Evolutionary conservation across 345 rosid genomes (phyloP).

Genomic region (Theobroma cacao): DNA sequence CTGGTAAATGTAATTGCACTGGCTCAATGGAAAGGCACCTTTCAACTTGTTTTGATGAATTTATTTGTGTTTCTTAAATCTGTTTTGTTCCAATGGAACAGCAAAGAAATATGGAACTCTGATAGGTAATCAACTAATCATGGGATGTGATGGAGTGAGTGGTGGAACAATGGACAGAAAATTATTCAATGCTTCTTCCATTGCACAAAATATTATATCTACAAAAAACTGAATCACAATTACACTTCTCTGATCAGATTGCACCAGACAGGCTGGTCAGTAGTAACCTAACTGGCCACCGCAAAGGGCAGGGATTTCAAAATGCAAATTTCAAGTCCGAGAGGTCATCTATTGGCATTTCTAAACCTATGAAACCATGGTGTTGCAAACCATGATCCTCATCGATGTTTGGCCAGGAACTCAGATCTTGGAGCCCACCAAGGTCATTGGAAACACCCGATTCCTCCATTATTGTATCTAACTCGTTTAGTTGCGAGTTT

Average conservation of each 20-base stretch:
- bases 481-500: conserved; percentile 46
- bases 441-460: conserved; percentile 33
- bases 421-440: conserved; percentile 51
- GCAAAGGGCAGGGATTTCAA: neutral
- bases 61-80: too few relatives aligned
- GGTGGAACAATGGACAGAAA: too few relatives aligned
- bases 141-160: too few relatives aligned
- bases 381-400: conserved; percentile 75
- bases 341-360: conserved; percentile 94
- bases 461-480: conserved; percentile 53
- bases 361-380: conserved; percentile 69
- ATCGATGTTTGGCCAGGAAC: conserved; percentile 58
- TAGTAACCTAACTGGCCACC: neutral
- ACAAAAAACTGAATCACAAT: conserved; percentile 14
- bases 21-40: too few relatives aligned
- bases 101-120: too few relatives aligned
- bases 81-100: too few relatives aligned
- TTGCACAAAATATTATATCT: too few relatives aligned
- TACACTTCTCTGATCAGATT: conserved; percentile 5
- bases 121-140: too few relatives aligned
- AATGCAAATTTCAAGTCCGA: conserved; percentile 39
- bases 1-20: too few relatives aligned
- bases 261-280: neutral
- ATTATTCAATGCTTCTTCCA: conserved; percentile 12
- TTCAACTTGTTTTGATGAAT: too few relatives aligned